phyloP scores from a whole-genome alignment of 192 early-diverging fungal genomes.

The Coemansia aciculifera region DNA sequence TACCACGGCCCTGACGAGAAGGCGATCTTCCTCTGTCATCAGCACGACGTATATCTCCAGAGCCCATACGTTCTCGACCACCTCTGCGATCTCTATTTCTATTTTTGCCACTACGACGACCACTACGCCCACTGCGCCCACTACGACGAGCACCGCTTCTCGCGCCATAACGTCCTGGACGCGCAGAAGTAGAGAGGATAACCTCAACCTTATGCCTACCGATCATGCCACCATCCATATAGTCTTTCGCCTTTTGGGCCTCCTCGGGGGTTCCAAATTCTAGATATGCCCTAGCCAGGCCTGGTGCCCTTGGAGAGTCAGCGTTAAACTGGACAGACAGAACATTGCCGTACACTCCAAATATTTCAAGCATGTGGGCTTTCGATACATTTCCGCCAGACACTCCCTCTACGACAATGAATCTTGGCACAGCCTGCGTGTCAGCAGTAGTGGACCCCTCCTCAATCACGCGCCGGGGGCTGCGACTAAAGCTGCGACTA shows the following conservation, averaged over 20 bases:
- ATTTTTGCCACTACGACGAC: not conserved
- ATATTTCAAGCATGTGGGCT: conserved; percentile 33
- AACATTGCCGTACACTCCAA: conserved; percentile 22
- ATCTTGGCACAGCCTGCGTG: not conserved
- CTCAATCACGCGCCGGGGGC: not conserved
- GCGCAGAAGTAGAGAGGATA: not conserved
- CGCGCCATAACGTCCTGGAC: not conserved
- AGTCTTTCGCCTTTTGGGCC: conserved; percentile 23
- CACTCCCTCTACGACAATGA: conserved; percentile 7
- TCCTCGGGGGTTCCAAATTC: not conserved
- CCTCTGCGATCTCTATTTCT: not conserved
- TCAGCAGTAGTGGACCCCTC: not conserved
- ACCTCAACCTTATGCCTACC: conserved; percentile 10
- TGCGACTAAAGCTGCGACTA: conserved; percentile 12
- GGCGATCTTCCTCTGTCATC: conserved; percentile 10
- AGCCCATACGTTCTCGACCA: too few relatives aligned
- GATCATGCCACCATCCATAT: conserved; percentile 43
- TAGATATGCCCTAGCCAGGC: not conserved
- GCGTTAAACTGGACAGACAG: not conserved
- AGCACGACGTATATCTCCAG: not conserved
- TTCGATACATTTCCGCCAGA: not conserved
- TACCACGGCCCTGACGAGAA: conserved; percentile 11
- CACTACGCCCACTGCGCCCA: not conserved
- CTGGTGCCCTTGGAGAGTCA: not conserved
- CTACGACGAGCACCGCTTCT: not conserved